Evolutionary conservation across 176 grass and related monocot species (phyloP), one percentile per base, ranked within the genome.

Genomic region (Olyra latifolia): DNA sequence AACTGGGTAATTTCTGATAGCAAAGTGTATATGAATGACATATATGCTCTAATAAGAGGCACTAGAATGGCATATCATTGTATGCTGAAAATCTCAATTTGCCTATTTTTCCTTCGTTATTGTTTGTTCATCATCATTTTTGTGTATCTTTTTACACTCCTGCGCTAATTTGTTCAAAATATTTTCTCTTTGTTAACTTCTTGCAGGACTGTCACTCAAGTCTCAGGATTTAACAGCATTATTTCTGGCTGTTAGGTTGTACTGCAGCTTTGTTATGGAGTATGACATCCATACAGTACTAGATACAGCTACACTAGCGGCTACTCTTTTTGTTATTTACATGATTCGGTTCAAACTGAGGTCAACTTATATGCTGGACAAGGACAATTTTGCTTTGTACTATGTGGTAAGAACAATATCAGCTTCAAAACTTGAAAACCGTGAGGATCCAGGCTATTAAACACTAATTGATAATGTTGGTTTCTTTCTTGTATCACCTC

Each of bases 261-360:
- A 99, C 72, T 99, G 96, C 65, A 99, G 96, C 75, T 86, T 99
- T 73, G 96, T 95, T 59, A 99, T 99, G 96, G 96, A 99, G 80
- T 99, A 95, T 88, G 96, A 99, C 85, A 99, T 99, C 71, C 96
- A 99, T 84, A 99, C 96, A 23, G 47, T 99, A 76, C 90, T 99
- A 50, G 96, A 99, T 83, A 80, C 84, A 72, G 93, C 92, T 77
- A 99, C 96, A 43, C 84, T 99, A 81, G 86, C 46, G 75, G 88
- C 96, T 76, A 99, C 96, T 63, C 79, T 99, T 50, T 99, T 94
- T 88, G 96, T 99, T 61, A 91, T 99, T 72, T 99, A 91, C 68
- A 99, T 99, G 96, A 99, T 99, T 27, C 96, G 92, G 15, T 95
- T 99, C 86, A 99, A 86, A 83, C 60, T 99, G 78, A 93, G 77